Evolutionary conservation across 257 asterid species (phyloP).

Genomic region (Solanum gracilifrons): DNA sequence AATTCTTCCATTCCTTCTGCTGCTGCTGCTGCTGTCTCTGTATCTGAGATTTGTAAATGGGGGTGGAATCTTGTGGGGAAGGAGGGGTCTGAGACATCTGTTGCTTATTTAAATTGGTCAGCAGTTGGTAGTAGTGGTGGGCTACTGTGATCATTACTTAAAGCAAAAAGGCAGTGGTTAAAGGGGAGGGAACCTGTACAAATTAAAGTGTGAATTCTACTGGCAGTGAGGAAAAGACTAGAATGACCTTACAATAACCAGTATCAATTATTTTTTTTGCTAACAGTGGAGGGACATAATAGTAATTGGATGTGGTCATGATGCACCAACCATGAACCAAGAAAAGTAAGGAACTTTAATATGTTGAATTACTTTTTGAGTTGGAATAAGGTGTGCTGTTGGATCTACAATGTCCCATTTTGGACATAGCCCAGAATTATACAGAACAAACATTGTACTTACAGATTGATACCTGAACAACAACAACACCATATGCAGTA

Average conservation of each 20-base stretch:
- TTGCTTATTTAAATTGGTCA: conserved; percentile 46
- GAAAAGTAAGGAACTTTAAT: not conserved
- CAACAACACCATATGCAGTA: not conserved
- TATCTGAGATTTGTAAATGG: conserved; percentile 3
- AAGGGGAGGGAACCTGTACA: conserved; percentile 72
- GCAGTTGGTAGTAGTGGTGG: conserved; percentile 32
- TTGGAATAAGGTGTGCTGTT: not conserved
- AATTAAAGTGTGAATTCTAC: conserved; percentile 45
- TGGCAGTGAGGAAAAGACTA: conserved; percentile 6
- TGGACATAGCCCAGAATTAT: not conserved
- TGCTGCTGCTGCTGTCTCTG: not conserved
- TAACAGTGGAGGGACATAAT: not conserved
- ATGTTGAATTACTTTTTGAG: not conserved
- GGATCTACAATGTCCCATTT: not conserved
- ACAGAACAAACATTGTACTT: conserved; percentile 23
- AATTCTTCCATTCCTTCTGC: conserved; percentile 1
- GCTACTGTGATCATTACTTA: conserved; percentile 45
- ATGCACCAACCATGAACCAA: not conserved
- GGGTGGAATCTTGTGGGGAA: conserved; percentile 27
- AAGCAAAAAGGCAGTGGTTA: conserved; percentile 35
- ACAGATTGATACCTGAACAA: conserved; percentile 51
- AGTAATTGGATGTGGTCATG: not conserved
- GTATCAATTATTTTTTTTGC: not conserved
- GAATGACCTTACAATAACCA: not conserved
- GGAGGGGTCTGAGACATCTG: conserved; percentile 21